These are phyloP conservation scores for Sugiyamaella floridensis DNA, from an alignment of 805 yeast species.

Conservation along the genomic window DNA sequence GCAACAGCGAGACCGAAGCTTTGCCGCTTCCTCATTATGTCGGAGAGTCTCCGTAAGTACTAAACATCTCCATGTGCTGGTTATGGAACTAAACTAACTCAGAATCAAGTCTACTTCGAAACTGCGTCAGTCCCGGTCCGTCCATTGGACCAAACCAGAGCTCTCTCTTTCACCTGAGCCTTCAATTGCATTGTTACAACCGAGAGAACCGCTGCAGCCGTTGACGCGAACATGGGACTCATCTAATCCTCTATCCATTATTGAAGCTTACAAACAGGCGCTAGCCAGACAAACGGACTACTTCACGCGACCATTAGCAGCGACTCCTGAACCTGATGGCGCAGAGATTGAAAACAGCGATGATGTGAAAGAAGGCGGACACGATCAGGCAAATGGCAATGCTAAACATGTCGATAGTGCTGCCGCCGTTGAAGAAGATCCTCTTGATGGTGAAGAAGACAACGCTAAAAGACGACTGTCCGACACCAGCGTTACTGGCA, in stretches of 20 bases:
- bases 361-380: neutral
- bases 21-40: conserved; percentile 10
- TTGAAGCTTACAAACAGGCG: conserved; percentile 26
- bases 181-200: no score
- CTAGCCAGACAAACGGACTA: conserved; percentile 14
- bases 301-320: conserved; percentile 2
- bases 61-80: neutral
- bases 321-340: neutral
- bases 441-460: neutral
- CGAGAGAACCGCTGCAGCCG: neutral
- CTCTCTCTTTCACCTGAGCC: conserved; percentile 9
- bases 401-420: neutral
- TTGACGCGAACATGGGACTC: conserved; percentile 1
- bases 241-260: conserved; percentile 22
- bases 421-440: neutral
- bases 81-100: neutral
- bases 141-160: conserved; percentile 6
- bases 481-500: neutral
- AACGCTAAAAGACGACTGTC: neutral
- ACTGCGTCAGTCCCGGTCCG: neutral
- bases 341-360: neutral
- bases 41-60: conserved; percentile 11
- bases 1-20: neutral
- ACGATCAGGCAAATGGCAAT: neutral
- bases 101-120: neutral